A percentile compares a stretch with the other conserved stretches of the same genome.
Evolutionary conservation across 805 yeast species (phyloP).

Genomic region (Lachancea sp.): DNA sequence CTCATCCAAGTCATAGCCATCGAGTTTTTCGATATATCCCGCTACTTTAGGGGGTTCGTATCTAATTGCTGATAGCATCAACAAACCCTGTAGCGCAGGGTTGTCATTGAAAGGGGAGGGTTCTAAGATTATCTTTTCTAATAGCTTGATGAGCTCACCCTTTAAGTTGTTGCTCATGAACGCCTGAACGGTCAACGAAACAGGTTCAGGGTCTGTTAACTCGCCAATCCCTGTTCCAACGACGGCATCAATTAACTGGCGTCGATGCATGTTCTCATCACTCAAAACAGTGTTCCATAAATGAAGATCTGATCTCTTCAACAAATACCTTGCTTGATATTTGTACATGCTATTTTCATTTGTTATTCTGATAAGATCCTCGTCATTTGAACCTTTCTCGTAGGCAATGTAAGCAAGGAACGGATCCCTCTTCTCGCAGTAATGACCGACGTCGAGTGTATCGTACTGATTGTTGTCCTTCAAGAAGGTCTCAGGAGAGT

Average conservation of each 20-base stretch:
- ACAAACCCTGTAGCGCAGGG: conserved; percentile 87
- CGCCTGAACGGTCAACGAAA: conserved; percentile 87
- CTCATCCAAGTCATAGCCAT: conserved; percentile 86
- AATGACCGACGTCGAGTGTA: conserved; percentile 91
- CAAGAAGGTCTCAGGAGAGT: conserved; percentile 94
- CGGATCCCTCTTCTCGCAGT: conserved; percentile 99
- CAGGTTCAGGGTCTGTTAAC: conserved; percentile 85
- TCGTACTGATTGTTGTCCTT: conserved; percentile 86
- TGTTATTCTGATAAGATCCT: conserved; percentile 82
- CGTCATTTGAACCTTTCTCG: conserved; percentile 90
- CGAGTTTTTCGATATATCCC: conserved; percentile 80
- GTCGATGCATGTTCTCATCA: conserved; percentile 76
- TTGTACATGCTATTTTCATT: conserved; percentile 98
- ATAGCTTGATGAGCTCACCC: conserved; percentile 83
- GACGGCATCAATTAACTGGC: conserved; percentile 88
- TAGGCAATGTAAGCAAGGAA: conserved; percentile 96
- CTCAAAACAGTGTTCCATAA: conserved; percentile 78
- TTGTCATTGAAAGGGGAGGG: conserved; percentile 97
- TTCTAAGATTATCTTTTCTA: conserved; percentile 93
- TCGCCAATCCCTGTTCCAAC: conserved; percentile 96
- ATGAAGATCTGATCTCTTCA: conserved; percentile 76
- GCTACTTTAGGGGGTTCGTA: conserved; percentile 85
- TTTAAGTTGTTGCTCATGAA: conserved; percentile 95
- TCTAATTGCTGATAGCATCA: conserved; percentile 90
- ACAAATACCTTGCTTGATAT: conserved; percentile 95